Conservation (phyloP, 176 grass and related monocot species). For the Microstegium vimineum region DNA sequence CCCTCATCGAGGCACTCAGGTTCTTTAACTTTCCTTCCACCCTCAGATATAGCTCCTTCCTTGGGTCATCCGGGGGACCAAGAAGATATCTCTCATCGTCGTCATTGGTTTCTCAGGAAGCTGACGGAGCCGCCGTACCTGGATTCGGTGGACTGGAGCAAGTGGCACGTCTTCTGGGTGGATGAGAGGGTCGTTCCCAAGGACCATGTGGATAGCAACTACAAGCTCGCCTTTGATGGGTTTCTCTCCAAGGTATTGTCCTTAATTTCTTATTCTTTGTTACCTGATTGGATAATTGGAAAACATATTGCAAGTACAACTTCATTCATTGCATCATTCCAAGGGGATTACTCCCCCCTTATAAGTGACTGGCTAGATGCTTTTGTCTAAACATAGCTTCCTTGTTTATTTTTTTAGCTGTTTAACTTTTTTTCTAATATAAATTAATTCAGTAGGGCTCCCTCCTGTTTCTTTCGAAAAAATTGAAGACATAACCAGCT, state of each 20-base stretch:
- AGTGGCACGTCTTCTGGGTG: conserved; percentile 97
- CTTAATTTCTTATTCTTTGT: neutral
- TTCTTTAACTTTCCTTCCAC: neutral
- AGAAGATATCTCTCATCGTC: neutral
- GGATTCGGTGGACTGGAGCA: conserved; percentile 72
- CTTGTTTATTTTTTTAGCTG: neutral
- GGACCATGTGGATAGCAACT: conserved; percentile 91
- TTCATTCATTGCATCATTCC: neutral
- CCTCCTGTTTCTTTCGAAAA: neutral
- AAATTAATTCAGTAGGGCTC: neutral
- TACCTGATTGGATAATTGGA: neutral
- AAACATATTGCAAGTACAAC: neutral
- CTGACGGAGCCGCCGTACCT: conserved; percentile 79
- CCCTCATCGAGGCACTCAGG: conserved; percentile 58
- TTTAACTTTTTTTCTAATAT: neutral
- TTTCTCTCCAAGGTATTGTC: conserved; percentile 82
- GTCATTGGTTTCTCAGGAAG: conserved; percentile 47
- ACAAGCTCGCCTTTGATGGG: conserved; percentile 87
- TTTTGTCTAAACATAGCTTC: neutral
- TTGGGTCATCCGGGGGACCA: neutral
- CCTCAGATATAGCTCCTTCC: neutral
- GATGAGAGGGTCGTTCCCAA: conserved; percentile 90
- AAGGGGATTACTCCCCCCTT: neutral
- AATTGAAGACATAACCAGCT: neutral
- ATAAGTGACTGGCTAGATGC: neutral